Evolutionary conservation across 257 asterid genomes (phyloP).

Genomic region (Solanum arcanum): DNA sequence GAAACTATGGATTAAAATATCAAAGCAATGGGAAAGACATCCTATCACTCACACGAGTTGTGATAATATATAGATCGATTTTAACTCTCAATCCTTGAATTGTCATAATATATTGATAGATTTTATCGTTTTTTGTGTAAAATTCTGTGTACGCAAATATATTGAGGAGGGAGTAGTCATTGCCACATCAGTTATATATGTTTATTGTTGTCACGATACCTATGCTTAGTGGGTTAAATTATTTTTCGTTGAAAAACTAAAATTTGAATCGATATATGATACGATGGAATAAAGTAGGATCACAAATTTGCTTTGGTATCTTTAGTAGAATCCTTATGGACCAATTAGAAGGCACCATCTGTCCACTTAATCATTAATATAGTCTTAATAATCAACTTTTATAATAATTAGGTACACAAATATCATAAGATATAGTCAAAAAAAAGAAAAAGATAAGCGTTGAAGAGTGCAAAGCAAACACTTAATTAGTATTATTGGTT

Average conservation of each 20-base stretch:
- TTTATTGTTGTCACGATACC: background rate
- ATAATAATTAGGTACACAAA: background rate
- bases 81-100: background rate
- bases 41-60: background rate
- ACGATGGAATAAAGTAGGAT: background rate
- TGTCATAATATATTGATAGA: background rate
- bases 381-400: background rate
- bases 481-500: background rate
- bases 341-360: background rate
- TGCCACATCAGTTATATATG: background rate
- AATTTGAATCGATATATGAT: background rate
- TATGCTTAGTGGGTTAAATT: background rate
- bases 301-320: background rate
- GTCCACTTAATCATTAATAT: background rate
- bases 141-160: background rate
- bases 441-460: background rate
- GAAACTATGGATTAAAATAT: background rate
- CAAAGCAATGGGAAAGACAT: background rate
- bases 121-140: background rate
- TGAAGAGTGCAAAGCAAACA: background rate
- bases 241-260: background rate
- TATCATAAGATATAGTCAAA: background rate
- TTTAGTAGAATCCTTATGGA: background rate
- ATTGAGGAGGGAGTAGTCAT: background rate
- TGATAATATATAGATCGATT: background rate